Evolutionary conservation across 306 rosid genomes (phyloP), one percentile per base, ranked within the genome.

Genomic region (Fragaria ananassa): DNA sequence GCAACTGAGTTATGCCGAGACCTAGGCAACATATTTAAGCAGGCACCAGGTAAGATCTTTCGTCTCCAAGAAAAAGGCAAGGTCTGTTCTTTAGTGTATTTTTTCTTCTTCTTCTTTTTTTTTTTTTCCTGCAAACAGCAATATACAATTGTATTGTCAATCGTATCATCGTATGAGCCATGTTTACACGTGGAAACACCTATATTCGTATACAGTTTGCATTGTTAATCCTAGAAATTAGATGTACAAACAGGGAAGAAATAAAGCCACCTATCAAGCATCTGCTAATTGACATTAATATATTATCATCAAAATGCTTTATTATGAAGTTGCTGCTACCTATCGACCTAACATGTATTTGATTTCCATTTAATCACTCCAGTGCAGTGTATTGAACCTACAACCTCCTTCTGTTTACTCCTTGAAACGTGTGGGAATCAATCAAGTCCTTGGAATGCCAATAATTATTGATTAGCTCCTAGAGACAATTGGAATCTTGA

Each of bases 1-100:
- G 72, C 62, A 44, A 50, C 79, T 70, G 84, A 53, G 27, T 73
- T 88, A 74, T 74, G 17, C 3, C 83, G 63, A 39, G 62, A 61
- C 53, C 84, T 85, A 70, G 76, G 83, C 39, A 67, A 61, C 51
- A 29, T 68, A 17, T 76, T 76, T 27, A 65, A 37, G 6, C 6
- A 71, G 68, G 54, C 70, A 17, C 76, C 81, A 0, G 86, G 89
- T 90, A 81, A 80, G 78, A 34, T 23, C 17, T 73, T 25, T 51
- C 58, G 19, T 51, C 19, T 51, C 58, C 23, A 51, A 4, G 10
- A 51, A 51, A 46, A 51, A 51, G 58, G 58, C 23, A 17, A 51
- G 58, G 19, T 51, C 23, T 51, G 58, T 18, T 51, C 23, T 6
- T 51, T 10, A 50, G 19, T 50, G 56, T 10, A 4, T 14, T 14